Evolutionary conservation across 1,284 basidiomycete species (phyloP), one percentile per base, ranked within the genome.

Genomic region (Ustilago xerochloae): DNA sequence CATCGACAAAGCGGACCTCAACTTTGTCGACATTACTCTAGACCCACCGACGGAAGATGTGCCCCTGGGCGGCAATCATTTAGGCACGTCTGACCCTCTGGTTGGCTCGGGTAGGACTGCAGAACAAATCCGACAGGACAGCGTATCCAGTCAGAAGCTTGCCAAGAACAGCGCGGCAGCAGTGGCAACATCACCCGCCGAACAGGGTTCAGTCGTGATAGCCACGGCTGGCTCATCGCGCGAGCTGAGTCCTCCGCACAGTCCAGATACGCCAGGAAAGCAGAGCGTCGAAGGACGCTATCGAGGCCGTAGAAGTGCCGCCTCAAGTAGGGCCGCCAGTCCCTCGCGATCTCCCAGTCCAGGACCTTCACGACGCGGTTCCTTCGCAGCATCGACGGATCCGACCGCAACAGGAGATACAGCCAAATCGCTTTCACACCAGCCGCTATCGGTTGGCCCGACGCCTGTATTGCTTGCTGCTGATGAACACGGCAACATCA

Each of bases 401-500:
- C 26, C 35, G 1, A 26, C 3, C 4, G 20, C 38, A 20, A 9
- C 32, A 26, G 20, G 20, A 13, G 1, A 29, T 9, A 10, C 28
- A 16, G 20, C 26, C 7, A 48, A 39, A 2, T 4, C 33, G 12
- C 10, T 46, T 15, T 26, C 33, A 6, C 28, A 46, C 4, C 22
- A 15, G 6, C 16, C 38, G 12, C 51, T 18, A 0, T 35, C 65
- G 3, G 8, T 32, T 13, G 30, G 20, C 28, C 28, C 53, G 4
- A 46, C 70, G 7, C 70, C 70, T 15, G 43, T 61, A 1, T 22
- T 73, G 39, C 47, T 73, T 2, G 53, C 70, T 22, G 56, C 63
- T n/a, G 70, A 73, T 24, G 70, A 73, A 28, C 30, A 73, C 18
- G 70, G 70, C 16, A 73, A 67, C 64, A 67, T 73, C 49, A 67